Base-by-base conservation (phyloP, 2,329 filamentous ascomycete species). In the Talaromyces sp. region DNA sequence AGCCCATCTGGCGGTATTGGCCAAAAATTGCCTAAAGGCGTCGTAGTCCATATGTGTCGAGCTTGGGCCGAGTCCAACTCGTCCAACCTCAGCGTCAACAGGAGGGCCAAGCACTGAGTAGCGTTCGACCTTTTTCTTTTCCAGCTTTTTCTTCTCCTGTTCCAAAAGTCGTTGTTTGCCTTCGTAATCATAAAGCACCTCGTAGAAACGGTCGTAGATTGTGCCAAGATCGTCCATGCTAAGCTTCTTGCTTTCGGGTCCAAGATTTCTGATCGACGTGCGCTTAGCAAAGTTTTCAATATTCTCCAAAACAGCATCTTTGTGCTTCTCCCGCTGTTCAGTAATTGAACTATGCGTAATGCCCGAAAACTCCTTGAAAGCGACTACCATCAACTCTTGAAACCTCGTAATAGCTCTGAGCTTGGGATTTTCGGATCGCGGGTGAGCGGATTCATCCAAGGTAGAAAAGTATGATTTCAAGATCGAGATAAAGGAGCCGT, bases 241-340 rank as follows among this genome's bases (percentile, higher is more conserved):
- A 38, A 99, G 82, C 62, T 93, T 87, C 80, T 98, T 99, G 82
- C 93, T 97, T 71, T 99, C 95, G 0, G 94, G 93, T 0, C 95
- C 95, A 29, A 99, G 86, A 72, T 99, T 99, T 40, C 95, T 87
- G 68, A 99, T 96, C 1, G 94, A 96, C 2, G 95, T 99, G 69
- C 95, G 88, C 81, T 98, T 99, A 61, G 95, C 93, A 74, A 99
- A 99, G 71, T 88, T 97, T 80, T 98, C 95, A 73, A 99, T 98
- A 70, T 93, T 97, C 76, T 93, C 93, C 64, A 99, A 83, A 36
- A 99, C 95, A 0, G 91, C 90, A 73, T 95, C 92, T 78, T 98
- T 98, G 79, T 98, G 96, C 78, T 93, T 96, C 47, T 91, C 84
- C 25, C 95, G 89, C 74, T 96, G 85, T 70, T 98, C 95, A 0